Evolutionary conservation across 176 grass and related monocot species (phyloP), one percentile per base, ranked within the genome.

Genomic region (Pontederia paniculata): DNA sequence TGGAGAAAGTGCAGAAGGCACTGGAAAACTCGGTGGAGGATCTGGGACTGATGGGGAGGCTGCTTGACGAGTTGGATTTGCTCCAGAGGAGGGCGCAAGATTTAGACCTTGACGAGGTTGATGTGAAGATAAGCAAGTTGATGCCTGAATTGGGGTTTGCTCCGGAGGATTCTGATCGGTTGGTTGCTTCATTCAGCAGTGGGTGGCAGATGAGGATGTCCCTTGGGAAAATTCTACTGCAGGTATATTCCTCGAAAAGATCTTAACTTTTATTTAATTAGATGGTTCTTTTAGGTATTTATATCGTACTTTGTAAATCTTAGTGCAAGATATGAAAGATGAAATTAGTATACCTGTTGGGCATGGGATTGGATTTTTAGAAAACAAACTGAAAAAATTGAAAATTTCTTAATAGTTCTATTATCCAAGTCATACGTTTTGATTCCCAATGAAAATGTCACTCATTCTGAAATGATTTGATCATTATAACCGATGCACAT

Each of bases 141-240:
- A 88, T 98, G 94, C 94, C 94, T 2, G 78, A 93, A 23, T 81
- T 98, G 12, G 94, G 94, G 7, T 98, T 98, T 69, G 14, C 47
- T 15, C 73, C 80, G 8, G 83, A 98, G 76, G 94, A 98, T 25
- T 78, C 77, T 5, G 94, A 91, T 59, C 62, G 83, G 60, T 73
- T 98, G 1, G 94, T 98, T 9, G 78, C 83, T 13, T 98, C 94
- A 37, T 98, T 91, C 66, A 91, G 83, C 1, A 77, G 93, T 2
- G 93, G 93, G 1, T 98, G 93, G 93, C 64, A 98, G 66, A 98
- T 98, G 93, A 88, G 93, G 72, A 91, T 98, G 73, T 98, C 93
- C 15, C 86, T 98, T 1, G 93, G 93, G 45, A 98, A 98, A 70
- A 90, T 98, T 58, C 77, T 98, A 69, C 93, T 98, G 84, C 93